Evolutionary conservation across 352 stramenopile species (phyloP).

Genomic region (Elongisporangium undulatum): DNA sequence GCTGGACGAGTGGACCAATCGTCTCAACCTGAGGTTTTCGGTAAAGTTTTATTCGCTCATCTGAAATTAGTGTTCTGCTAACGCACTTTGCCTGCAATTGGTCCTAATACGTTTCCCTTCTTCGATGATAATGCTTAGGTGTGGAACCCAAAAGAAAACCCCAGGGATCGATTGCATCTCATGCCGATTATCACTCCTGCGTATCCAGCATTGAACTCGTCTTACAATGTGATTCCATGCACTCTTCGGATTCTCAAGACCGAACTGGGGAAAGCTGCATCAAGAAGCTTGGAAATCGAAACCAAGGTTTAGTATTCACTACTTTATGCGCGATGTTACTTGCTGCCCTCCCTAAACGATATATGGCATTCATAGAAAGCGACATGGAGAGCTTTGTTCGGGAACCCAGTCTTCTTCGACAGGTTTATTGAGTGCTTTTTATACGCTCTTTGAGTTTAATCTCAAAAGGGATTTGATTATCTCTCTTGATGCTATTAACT

Average conservation of each 20-base stretch:
- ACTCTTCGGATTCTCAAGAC: conserved; percentile 90
- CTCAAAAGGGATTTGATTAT: not conserved
- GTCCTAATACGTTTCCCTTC: conserved; percentile 1
- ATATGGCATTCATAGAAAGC: conserved; percentile 35
- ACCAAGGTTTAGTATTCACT: conserved; percentile 45
- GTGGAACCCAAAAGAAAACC: conserved; percentile 88
- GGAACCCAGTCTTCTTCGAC: conserved; percentile 63
- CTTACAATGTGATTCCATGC: conserved; percentile 94
- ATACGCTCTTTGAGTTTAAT: conserved; percentile 2
- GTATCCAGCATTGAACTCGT: conserved; percentile 98
- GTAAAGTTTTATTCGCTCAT: conserved; percentile 26
- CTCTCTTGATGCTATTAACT: conserved; percentile 9
- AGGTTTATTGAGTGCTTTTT: conserved; percentile 31
- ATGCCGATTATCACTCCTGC: conserved; percentile 99
- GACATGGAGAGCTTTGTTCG: conserved; percentile 80
- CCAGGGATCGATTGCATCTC: conserved; percentile 87
- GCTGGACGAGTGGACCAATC: conserved; percentile 58
- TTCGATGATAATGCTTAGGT: conserved; percentile 29
- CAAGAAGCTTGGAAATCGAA: conserved; percentile 74
- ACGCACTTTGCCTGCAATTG: not conserved
- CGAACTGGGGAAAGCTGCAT: conserved; percentile 76
- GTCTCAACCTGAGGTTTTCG: conserved; percentile 49
- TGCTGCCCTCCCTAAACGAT: conserved; percentile 1
- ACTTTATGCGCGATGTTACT: conserved; percentile 7
- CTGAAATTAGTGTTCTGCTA: not conserved